These are phyloP conservation scores for Coccomyxa subellipsoidea DNA, from an alignment of 163 green algal species.

Conservation along the genomic window DNA sequence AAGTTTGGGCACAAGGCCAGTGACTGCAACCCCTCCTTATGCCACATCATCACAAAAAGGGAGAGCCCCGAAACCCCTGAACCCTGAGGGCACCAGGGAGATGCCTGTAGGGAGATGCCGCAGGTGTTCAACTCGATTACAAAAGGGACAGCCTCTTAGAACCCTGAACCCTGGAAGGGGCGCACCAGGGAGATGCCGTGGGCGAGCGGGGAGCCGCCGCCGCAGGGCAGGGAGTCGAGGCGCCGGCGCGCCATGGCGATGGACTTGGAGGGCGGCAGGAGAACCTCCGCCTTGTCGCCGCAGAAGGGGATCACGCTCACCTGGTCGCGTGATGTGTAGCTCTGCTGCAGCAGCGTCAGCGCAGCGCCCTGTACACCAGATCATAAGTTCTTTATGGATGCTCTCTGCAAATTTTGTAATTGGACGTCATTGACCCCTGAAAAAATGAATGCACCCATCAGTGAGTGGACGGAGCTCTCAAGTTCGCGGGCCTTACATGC, in stretches of 20 bases:
- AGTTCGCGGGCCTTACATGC: too few relatives aligned
- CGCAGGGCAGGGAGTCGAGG: constrained; percentile 94
- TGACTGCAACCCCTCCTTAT: too few relatives aligned
- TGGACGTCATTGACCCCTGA: not conserved
- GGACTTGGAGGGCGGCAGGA: constrained; percentile 95
- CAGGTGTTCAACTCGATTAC: too few relatives aligned
- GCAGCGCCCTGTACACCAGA: constrained; percentile 68
- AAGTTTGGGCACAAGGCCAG: too few relatives aligned
- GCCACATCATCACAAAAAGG: too few relatives aligned
- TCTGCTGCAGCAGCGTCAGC: constrained; percentile 90
- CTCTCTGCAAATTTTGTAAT: not conserved
- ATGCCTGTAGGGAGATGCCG: too few relatives aligned
- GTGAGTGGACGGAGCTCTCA: too few relatives aligned
- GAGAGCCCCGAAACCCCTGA: too few relatives aligned
- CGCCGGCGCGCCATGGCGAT: constrained; percentile 95
- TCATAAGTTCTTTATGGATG: too few relatives aligned
- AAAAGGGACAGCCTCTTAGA: too few relatives aligned
- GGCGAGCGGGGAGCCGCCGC: constrained; percentile 92
- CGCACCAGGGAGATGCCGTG: constrained; percentile 86
- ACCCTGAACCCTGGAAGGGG: not conserved
- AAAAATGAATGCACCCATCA: not conserved
- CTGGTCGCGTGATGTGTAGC: constrained; percentile 92
- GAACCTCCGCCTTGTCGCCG: constrained; percentile 94
- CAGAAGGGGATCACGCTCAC: constrained; percentile 98
- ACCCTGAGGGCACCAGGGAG: too few relatives aligned